These are phyloP conservation scores for Apodospora peruviana DNA, from an alignment of 495 filamentous ascomycete species.

Conservation along the genomic window DNA sequence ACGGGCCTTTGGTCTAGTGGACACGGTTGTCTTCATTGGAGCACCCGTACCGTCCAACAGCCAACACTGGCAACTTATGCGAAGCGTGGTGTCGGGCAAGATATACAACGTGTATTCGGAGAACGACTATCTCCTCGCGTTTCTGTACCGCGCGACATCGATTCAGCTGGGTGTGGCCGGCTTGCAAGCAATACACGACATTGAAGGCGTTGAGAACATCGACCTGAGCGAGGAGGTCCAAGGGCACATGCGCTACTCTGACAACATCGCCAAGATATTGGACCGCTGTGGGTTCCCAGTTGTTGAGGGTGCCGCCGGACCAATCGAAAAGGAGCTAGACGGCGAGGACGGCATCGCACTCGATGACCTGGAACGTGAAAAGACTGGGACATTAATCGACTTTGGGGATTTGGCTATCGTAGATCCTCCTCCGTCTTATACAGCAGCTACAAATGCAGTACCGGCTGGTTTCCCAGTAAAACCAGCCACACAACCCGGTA, in stretches of 20 bases:
- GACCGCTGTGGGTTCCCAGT: conserved; percentile 62
- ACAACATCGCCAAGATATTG: conserved; percentile 63
- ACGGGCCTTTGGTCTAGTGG: conserved; percentile 72
- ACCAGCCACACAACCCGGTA: no score
- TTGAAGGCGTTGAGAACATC: conserved; percentile 69
- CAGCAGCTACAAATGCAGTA: no score
- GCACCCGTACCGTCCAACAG: conserved; percentile 64
- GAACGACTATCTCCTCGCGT: conserved; percentile 71
- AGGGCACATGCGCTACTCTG: conserved; percentile 69
- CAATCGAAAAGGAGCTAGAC: conserved; percentile 55
- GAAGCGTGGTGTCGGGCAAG: conserved; percentile 65
- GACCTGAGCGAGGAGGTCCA: conserved; percentile 66
- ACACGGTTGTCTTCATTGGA: conserved; percentile 77
- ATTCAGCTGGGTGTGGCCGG: conserved; percentile 74
- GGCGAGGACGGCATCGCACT: conserved; percentile 42
- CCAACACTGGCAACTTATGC: conserved; percentile 61
- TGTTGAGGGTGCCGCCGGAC: conserved; percentile 43
- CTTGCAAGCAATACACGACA: conserved; percentile 55
- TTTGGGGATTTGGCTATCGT: conserved; percentile 36
- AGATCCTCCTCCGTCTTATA: neutral
- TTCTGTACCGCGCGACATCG: conserved; percentile 71
- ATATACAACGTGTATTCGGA: conserved; percentile 73
- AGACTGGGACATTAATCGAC: conserved; percentile 39
- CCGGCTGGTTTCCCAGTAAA: no score
- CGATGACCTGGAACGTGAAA: conserved; percentile 21